Evolutionary conservation across 2,329 filamentous ascomycete species (phyloP).

Genomic region (Coniochaeta sp.): DNA sequence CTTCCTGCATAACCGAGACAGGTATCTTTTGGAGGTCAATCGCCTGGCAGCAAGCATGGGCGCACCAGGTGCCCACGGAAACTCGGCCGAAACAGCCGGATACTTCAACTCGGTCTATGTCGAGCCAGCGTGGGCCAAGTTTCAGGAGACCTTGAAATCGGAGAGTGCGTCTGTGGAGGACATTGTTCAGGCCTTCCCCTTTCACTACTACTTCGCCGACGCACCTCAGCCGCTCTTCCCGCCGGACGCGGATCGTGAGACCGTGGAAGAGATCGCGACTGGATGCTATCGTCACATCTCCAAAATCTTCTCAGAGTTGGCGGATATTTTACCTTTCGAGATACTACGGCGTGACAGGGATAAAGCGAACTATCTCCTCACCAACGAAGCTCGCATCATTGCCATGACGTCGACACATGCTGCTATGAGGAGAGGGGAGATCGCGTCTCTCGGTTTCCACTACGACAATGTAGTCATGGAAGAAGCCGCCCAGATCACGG

Average conservation of each 20-base stretch:
- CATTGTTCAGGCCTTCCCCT: slow-evolving; percentile 73
- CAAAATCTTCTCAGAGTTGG: slow-evolving; percentile 85
- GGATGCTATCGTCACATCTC: slow-evolving; percentile 86
- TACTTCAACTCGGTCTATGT: slow-evolving; percentile 96
- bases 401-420: slow-evolving; percentile 99
- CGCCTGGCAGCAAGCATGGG: slow-evolving; percentile 77
- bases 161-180: slow-evolving; percentile 50
- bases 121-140: slow-evolving; percentile 80
- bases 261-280: slow-evolving; percentile 66
- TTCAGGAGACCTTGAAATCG: slow-evolving; percentile 57
- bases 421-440: slow-evolving; percentile 87
- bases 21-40: slow-evolving; percentile 75
- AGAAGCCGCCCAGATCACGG: slow-evolving; percentile 95
- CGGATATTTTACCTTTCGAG: slow-evolving; percentile 92
- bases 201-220: slow-evolving; percentile 79
- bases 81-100: slow-evolving; percentile 90
- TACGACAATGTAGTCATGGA: slow-evolving; percentile 99
- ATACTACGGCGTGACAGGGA: slow-evolving; percentile 82
- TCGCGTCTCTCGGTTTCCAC: slow-evolving; percentile 84
- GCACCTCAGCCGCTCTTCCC: slow-evolving; percentile 83
- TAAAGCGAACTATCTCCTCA: slow-evolving; percentile 91
- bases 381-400: slow-evolving; percentile 93
- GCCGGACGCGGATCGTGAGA: slow-evolving; percentile 53
- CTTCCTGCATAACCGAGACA: slow-evolving; percentile 80
- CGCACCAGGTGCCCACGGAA: slow-evolving; percentile 89